phyloP scores from a whole-genome alignment of 2,329 filamentous ascomycete species.

The Mycosphaerella sp. region DNA sequence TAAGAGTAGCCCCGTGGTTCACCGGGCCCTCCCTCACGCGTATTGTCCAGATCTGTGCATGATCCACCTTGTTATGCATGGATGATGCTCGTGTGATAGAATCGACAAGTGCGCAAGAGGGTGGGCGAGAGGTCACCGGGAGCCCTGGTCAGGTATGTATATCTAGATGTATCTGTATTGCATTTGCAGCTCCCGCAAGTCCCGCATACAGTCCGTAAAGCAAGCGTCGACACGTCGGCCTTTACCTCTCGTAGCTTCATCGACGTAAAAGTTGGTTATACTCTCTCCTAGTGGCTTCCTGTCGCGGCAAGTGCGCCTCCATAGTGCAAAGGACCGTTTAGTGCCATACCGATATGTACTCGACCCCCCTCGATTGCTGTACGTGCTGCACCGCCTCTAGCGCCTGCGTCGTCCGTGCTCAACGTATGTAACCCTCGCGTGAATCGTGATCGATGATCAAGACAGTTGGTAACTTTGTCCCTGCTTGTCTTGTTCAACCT shows the following conservation, averaged over 20 bases:
- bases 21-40: background rate
- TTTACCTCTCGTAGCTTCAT: background rate
- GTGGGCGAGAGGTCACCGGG: background rate
- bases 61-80: background rate
- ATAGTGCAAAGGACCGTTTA: background rate
- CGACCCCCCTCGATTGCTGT: background rate
- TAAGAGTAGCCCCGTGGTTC: background rate
- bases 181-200: background rate
- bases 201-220: background rate
- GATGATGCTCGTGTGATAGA: background rate
- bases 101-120: background rate
- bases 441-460: background rate
- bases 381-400: no score
- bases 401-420: background rate
- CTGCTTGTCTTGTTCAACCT: background rate
- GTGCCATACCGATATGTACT: background rate
- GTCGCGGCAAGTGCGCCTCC: background rate
- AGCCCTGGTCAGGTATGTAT: background rate
- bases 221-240: background rate
- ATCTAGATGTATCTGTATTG: no score
- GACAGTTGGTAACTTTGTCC: background rate
- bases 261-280: background rate
- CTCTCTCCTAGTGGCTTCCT: background rate
- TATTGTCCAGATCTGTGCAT: background rate
- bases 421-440: background rate